Evolutionary conservation across 208 protist genomes (phyloP).

Genomic region (Acanthamoeba healyi): DNA sequence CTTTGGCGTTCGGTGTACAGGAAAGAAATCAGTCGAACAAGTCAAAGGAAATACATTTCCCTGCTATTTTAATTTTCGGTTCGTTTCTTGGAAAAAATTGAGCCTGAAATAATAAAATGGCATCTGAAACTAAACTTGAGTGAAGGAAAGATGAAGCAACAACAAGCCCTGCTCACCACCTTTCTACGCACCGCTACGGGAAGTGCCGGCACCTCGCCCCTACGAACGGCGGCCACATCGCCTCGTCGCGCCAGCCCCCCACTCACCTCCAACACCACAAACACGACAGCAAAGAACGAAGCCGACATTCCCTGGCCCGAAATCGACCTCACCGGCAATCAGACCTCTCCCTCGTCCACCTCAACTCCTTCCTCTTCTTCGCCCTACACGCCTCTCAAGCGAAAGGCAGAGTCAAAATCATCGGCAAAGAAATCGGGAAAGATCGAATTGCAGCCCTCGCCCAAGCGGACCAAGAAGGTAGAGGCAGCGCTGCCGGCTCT

Average conservation of each 20-base stretch:
- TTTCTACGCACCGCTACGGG: background rate
- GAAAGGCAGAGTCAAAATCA: background rate
- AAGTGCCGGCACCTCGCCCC: background rate
- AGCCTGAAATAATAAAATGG: background rate
- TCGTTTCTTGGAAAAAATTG: background rate
- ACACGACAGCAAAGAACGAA: background rate
- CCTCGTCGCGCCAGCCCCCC: background rate
- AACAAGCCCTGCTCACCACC: background rate
- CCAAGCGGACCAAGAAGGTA: background rate
- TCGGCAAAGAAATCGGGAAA: background rate
- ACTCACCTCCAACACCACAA: background rate
- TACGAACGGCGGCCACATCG: background rate
- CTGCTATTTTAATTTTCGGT: background rate
- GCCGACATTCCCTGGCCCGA: background rate
- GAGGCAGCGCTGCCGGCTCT: background rate
- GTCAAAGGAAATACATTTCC: background rate
- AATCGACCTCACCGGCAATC: constrained; percentile 3
- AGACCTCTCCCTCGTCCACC: background rate
- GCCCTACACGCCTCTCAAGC: background rate
- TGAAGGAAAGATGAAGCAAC: constrained; percentile 26
- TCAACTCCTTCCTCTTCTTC: background rate
- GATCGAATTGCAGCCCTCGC: background rate
- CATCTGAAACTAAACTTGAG: background rate
- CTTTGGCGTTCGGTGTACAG: background rate
- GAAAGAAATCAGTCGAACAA: background rate